Conservation (phyloP, 2,329 filamentous ascomycete species). For the Juglanconis sp. region DNA sequence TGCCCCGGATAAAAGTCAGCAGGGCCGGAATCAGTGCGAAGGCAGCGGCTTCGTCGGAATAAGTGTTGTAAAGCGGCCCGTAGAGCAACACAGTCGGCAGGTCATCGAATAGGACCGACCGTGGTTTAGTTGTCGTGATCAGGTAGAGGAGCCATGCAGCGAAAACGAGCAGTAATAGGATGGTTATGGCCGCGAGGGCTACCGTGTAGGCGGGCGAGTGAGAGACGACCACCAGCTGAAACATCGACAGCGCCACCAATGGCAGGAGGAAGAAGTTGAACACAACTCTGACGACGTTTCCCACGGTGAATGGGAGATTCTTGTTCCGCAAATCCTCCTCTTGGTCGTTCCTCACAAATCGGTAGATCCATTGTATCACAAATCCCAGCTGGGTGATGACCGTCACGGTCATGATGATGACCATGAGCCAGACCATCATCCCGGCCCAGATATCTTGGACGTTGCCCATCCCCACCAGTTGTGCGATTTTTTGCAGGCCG, state of each 20-base stretch:
- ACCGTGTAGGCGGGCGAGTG: conserved; percentile 68
- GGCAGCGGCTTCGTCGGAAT: conserved; percentile 85
- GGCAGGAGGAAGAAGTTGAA: conserved; percentile 93
- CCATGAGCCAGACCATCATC: conserved; percentile 86
- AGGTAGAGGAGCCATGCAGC: conserved; percentile 76
- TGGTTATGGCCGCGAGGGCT: conserved; percentile 69
- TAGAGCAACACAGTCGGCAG: conserved; percentile 85
- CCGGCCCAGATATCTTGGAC: conserved; percentile 86
- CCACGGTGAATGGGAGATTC: conserved; percentile 82
- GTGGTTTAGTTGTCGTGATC: conserved; percentile 76
- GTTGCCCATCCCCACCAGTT: conserved; percentile 76
- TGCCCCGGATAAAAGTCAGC: conserved; percentile 79
- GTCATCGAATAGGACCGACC: conserved; percentile 89
- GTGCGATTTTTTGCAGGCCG: conserved; percentile 74
- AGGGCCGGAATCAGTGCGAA: conserved; percentile 87
- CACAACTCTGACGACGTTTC: conserved; percentile 77
- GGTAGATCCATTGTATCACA: conserved; percentile 70
- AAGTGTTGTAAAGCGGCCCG: conserved; percentile 95
- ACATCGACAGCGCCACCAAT: conserved; percentile 81
- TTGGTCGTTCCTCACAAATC: conserved; percentile 64
- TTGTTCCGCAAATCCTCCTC: conserved; percentile 89
- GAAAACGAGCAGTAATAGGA: conserved; percentile 70
- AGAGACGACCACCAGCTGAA: conserved; percentile 77
- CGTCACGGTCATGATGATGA: conserved; percentile 67
- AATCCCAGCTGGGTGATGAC: conserved; percentile 76